These are phyloP conservation scores for Trichoderma brevicompactum DNA, from an alignment of 2,329 filamentous ascomycete species.

Conservation along the genomic window DNA sequence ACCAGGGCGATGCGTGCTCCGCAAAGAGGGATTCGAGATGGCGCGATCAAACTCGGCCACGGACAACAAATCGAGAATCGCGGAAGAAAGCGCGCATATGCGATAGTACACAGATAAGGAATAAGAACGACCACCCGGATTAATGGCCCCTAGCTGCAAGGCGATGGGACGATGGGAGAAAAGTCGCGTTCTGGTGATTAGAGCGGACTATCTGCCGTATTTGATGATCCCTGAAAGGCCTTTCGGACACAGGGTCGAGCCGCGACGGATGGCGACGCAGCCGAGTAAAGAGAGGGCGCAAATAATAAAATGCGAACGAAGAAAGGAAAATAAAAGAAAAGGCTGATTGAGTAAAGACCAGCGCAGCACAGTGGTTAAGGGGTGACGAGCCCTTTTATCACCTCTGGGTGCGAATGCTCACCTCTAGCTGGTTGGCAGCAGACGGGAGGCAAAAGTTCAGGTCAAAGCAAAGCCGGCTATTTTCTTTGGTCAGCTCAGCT, in stretches of 20 bases:
- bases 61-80: conserved; percentile 23
- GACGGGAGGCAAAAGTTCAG: conserved; percentile 34
- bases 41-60: conserved; percentile 21
- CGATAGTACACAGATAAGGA: background rate
- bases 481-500: conserved; percentile 35
- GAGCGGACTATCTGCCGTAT: conserved; percentile 8
- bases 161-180: conserved; percentile 24
- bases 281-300: conserved; percentile 16
- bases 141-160: conserved; percentile 33
- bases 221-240: background rate
- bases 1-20: conserved; percentile 1
- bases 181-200: conserved; percentile 23
- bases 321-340: conserved; percentile 32
- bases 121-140: background rate
- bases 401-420: conserved; percentile 31
- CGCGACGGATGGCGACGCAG: conserved; percentile 26
- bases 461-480: conserved; percentile 36
- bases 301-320: conserved; percentile 5
- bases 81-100: conserved; percentile 25
- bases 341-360: conserved; percentile 28
- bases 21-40: conserved; percentile 14
- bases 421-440: conserved; percentile 31
- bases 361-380: conserved; percentile 33
- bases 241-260: background rate
- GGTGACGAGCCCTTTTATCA: conserved; percentile 39